Evolutionary conservation across 2,329 filamentous ascomycete species (phyloP).

Genomic region (Aspergillus tubingensis): DNA sequence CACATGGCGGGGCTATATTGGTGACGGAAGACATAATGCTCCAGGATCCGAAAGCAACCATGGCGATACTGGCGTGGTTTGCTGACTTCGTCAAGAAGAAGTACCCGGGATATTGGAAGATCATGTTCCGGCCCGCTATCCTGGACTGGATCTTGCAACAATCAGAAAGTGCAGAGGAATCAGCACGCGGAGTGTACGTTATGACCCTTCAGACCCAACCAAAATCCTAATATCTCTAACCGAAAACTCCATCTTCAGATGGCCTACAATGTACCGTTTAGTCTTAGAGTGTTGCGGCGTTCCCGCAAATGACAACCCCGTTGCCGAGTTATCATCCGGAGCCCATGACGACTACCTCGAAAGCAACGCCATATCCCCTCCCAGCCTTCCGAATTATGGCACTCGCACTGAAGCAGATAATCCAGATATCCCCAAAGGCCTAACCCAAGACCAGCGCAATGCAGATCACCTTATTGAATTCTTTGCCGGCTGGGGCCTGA

Average conservation of each 20-base stretch:
- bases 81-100: constrained; percentile 21
- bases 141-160: constrained; percentile 36
- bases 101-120: constrained; percentile 36
- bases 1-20: constrained; percentile 39
- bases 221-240: background rate
- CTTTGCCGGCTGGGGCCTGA: constrained; percentile 41
- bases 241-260: constrained; percentile 14
- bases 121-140: constrained; percentile 42
- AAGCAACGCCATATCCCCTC: constrained; percentile 33
- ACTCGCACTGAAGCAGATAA: constrained; percentile 27
- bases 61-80: constrained; percentile 43
- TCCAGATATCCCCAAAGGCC: constrained; percentile 25
- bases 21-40: constrained; percentile 45
- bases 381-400: constrained; percentile 31
- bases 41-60: constrained; percentile 29
- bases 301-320: background rate
- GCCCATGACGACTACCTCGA: constrained; percentile 25
- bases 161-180: constrained; percentile 18
- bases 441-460: constrained; percentile 32
- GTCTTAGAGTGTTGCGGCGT: constrained; percentile 25
- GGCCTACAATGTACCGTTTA: constrained; percentile 30
- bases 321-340: constrained; percentile 24
- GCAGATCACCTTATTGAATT: constrained; percentile 42
- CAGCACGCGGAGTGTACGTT: constrained; percentile 24
- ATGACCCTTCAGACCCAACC: background rate